Percentiles rank a stretch among this genome's conserved stretches.
These are phyloP conservation scores for Apophysomyces variabilis DNA, from an alignment of 371 early-diverging fungal species.

Conservation along the genomic window DNA sequence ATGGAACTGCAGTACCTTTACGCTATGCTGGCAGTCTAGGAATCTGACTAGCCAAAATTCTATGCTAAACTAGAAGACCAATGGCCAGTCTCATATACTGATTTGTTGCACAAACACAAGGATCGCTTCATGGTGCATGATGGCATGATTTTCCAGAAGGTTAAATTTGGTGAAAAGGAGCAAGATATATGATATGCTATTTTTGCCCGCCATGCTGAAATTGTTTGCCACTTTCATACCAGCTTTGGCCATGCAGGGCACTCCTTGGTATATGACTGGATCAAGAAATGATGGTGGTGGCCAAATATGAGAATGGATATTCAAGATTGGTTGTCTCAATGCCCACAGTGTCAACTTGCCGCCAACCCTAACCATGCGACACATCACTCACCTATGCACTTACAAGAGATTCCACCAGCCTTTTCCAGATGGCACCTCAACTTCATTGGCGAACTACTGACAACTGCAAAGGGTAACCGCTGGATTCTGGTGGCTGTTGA, in stretches of 20 bases:
- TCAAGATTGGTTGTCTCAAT: slow-evolving; percentile 13
- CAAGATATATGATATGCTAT: too few relatives aligned
- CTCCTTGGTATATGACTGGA: slow-evolving; percentile 10
- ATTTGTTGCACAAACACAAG: not conserved
- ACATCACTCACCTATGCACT: slow-evolving; percentile 17
- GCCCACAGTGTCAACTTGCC: slow-evolving; percentile 27
- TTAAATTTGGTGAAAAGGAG: slow-evolving; percentile 6
- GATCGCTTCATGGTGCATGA: slow-evolving; percentile 3
- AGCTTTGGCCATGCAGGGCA: too few relatives aligned
- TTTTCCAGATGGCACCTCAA: slow-evolving; percentile 35
- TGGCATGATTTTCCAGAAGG: slow-evolving; percentile 3
- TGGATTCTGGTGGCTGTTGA: slow-evolving; percentile 42
- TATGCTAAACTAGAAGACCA: slow-evolving; percentile 3
- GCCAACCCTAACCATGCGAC: slow-evolving; percentile 2
- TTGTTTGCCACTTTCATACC: too few relatives aligned
- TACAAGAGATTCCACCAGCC: slow-evolving; percentile 2
- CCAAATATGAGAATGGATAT: slow-evolving; percentile 24
- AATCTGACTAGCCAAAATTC: slow-evolving; percentile 15
- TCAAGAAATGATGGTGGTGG: slow-evolving; percentile 33
- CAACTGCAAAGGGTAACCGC: slow-evolving; percentile 11
- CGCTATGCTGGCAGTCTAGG: not conserved
- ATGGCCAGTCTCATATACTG: not conserved
- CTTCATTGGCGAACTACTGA: slow-evolving; percentile 28
- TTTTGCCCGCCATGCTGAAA: too few relatives aligned
- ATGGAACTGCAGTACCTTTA: not conserved